Evolutionary conservation across 352 stramenopile genomes (phyloP).

Genomic region (Phytophthora fragariae): DNA sequence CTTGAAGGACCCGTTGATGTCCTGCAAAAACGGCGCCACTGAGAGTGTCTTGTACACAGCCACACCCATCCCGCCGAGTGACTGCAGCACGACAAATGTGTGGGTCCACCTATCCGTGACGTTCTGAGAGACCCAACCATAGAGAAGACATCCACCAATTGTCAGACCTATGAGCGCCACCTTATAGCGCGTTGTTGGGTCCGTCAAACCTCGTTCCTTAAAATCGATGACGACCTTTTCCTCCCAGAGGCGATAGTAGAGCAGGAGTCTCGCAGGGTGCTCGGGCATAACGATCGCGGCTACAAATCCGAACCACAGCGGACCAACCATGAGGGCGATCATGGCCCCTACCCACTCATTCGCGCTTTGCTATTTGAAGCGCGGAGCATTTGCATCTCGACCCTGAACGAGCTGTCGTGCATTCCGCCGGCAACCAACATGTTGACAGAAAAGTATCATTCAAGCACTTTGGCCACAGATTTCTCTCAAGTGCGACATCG

Average conservation of each 20-base stretch:
- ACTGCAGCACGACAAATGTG: not conserved
- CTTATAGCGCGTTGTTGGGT: not conserved
- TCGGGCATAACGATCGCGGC: not conserved
- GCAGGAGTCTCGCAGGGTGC: not conserved
- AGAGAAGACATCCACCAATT: not conserved
- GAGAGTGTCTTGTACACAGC: not conserved
- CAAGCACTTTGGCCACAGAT: too few species aligned
- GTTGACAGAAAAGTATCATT: too few species aligned
- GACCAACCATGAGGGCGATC: not conserved
- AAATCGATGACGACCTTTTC: not conserved
- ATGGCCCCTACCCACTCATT: too few species aligned
- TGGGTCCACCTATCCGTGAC: not conserved
- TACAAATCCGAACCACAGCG: not conserved
- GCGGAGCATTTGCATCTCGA: too few species aligned
- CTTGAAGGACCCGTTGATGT: not conserved
- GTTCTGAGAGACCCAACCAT: not conserved
- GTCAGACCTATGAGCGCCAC: not conserved
- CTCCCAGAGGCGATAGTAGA: constrained; percentile 1
- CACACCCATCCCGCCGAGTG: not conserved
- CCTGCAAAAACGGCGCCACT: not conserved
- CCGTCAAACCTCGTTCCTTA: not conserved
- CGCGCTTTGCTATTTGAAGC: too few species aligned
- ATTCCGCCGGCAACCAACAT: too few species aligned
- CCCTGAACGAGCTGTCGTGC: too few species aligned
- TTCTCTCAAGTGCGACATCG: too few species aligned